Evolutionary conservation across 1,139 yeast genomes (phyloP).

Genomic region (Candida sanyaensis): DNA sequence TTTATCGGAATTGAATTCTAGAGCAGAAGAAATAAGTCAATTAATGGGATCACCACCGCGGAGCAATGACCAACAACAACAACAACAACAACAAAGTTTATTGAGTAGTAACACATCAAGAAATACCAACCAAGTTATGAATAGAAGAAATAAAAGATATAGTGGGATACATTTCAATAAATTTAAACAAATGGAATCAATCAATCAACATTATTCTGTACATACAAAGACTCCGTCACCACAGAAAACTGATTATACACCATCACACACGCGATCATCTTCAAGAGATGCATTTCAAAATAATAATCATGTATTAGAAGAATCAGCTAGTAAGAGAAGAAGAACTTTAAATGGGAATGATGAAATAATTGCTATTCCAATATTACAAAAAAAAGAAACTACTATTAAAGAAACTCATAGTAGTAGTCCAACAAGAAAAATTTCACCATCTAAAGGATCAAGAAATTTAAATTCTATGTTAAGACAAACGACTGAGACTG

Average conservation of each 20-base stretch:
- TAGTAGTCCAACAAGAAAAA: constrained; percentile 21
- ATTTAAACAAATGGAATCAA: constrained; percentile 45
- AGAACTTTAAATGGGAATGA: constrained; percentile 38
- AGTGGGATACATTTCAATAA: constrained; percentile 35
- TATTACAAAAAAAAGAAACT: constrained; percentile 5
- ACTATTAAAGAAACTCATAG: constrained; percentile 1
- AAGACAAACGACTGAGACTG: constrained; percentile 18
- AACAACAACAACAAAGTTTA: not conserved
- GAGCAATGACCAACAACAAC: not conserved
- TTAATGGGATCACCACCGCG: constrained; percentile 15
- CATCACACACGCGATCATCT: not conserved
- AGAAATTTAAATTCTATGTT: constrained; percentile 39
- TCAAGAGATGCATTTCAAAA: not conserved
- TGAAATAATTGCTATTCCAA: constrained; percentile 19
- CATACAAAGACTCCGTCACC: constrained; percentile 14
- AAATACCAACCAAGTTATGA: not conserved
- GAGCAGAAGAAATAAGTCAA: constrained; percentile 34
- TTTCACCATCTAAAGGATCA: constrained; percentile 44
- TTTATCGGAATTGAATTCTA: constrained; percentile 37
- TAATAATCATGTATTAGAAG: constrained; percentile 1
- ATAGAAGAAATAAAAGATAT: constrained; percentile 28
- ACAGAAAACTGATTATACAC: constrained; percentile 6
- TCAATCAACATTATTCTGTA: constrained; percentile 41
- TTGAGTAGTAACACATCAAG: not conserved
- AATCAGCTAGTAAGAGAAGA: constrained; percentile 29